phyloP scores from a whole-genome alignment of 2,329 filamentous ascomycete genomes.

The Neopestalotiopsis sp. region DNA sequence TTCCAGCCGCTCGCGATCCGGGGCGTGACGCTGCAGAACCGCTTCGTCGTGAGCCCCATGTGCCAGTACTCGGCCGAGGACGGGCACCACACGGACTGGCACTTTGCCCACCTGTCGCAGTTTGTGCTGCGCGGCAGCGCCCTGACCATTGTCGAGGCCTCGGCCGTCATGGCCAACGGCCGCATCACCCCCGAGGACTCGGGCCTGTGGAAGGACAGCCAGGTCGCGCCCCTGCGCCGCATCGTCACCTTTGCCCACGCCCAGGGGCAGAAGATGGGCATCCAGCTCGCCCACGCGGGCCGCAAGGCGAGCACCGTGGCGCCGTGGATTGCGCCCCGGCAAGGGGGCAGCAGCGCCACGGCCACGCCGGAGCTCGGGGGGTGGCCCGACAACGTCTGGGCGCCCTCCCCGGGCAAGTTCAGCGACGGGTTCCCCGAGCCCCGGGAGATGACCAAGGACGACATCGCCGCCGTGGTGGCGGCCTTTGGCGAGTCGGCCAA shows the following conservation, averaged over 20 bases:
- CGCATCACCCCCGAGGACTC: constrained; percentile 82
- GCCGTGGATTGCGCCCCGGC: constrained; percentile 36
- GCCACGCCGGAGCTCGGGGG: constrained; percentile 30
- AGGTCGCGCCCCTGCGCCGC: constrained; percentile 73
- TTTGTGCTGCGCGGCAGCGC: constrained; percentile 78
- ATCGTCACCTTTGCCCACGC: constrained; percentile 63
- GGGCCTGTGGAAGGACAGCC: constrained; percentile 84
- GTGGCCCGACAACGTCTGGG: constrained; percentile 56
- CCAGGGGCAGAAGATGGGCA: constrained; percentile 67
- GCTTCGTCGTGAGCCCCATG: constrained; percentile 65
- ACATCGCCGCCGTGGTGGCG: constrained; percentile 39
- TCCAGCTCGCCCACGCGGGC: constrained; percentile 73
- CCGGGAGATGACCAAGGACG: constrained; percentile 58
- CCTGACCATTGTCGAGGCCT: constrained; percentile 79
- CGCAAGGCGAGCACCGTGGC: constrained; percentile 42
- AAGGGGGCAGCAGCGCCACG: constrained; percentile 33
- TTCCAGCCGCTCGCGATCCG: constrained; percentile 63
- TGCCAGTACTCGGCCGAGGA: constrained; percentile 63
- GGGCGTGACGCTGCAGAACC: constrained; percentile 68
- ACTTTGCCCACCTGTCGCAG: constrained; percentile 81
- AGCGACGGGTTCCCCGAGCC: constrained; percentile 62
- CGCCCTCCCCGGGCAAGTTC: constrained; percentile 56
- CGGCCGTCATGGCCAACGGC: constrained; percentile 74
- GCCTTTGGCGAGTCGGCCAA: constrained; percentile 41
- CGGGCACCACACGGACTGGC: constrained; percentile 79